These are phyloP conservation scores for Austroboletus niveus DNA, from an alignment of 1,284 basidiomycete species.

Conservation along the genomic window DNA sequence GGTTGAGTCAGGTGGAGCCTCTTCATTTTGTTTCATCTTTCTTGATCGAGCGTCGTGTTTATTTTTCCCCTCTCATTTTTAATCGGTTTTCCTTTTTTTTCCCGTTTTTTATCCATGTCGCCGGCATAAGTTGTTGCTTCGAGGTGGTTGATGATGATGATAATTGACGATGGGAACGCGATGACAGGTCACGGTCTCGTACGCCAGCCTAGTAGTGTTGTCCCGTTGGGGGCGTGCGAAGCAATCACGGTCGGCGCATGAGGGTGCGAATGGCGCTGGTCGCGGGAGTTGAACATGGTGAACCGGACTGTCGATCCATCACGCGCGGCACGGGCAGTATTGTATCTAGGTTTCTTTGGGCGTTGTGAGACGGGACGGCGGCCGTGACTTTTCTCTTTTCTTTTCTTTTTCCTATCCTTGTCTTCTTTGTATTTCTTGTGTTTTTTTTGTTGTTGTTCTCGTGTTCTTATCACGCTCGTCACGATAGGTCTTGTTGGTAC, in stretches of 20 bases:
- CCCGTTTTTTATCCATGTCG: constrained; percentile 15
- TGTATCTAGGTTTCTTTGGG: too few species aligned
- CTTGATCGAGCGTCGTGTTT: constrained; percentile 26
- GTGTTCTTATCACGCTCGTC: too few species aligned
- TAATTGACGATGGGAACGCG: constrained; percentile 11
- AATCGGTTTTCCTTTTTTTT: constrained; percentile 27
- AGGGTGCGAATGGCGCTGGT: too few species aligned
- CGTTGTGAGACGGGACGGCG: too few species aligned
- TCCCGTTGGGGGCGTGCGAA: neutral
- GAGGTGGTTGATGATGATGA: constrained; percentile 22
- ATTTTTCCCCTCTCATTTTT: constrained; percentile 24
- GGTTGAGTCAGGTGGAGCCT: constrained; percentile 42
- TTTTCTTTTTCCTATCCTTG: too few species aligned
- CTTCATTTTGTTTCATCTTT: constrained; percentile 27
- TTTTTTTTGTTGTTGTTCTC: too few species aligned
- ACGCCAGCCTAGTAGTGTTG: constrained; percentile 3
- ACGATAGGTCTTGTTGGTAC: too few species aligned
- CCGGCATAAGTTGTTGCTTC: constrained; percentile 14
- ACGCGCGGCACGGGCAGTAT: too few species aligned
- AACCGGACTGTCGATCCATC: too few species aligned
- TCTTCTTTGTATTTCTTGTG: too few species aligned
- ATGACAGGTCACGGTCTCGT: constrained; percentile 9
- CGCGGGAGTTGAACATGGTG: too few species aligned
- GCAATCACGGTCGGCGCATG: neutral
- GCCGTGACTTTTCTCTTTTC: too few species aligned